phyloP scores from a whole-genome alignment of 1,284 basidiomycete species.

The Cryptococcus amylolentus region DNA sequence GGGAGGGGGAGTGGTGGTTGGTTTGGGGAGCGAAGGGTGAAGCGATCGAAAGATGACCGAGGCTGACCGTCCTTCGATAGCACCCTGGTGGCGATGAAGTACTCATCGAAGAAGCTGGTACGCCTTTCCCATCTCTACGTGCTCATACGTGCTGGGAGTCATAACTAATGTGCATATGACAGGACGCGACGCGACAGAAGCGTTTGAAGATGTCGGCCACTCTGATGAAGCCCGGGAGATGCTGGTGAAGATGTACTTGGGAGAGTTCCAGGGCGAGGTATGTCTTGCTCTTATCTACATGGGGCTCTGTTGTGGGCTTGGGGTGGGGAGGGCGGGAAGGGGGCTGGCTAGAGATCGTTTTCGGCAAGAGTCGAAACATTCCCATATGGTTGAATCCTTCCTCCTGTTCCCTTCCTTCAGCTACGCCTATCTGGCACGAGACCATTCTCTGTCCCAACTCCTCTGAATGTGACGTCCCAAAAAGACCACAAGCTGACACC shows the following conservation, averaged over 20 bases:
- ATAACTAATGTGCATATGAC: neutral
- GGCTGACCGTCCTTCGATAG: slow-evolving; percentile 50
- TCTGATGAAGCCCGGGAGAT: slow-evolving; percentile 95
- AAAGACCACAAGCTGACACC: neutral
- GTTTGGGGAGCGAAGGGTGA: neutral
- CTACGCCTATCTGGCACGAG: neutral
- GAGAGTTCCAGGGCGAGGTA: slow-evolving; percentile 67
- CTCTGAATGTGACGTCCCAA: no score
- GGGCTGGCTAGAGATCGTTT: neutral
- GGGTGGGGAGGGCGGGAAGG: neutral
- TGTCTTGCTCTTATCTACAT: slow-evolving; percentile 16
- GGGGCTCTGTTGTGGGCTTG: neutral
- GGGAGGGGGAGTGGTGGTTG: neutral
- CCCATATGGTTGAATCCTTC: neutral
- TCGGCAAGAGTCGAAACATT: neutral
- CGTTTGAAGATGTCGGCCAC: slow-evolving; percentile 99
- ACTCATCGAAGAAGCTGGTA: slow-evolving; percentile 84
- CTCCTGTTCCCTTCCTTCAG: neutral
- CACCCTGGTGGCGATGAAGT: slow-evolving; percentile 99
- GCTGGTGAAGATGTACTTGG: slow-evolving; percentile 70
- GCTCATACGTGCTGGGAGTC: neutral
- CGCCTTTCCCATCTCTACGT: slow-evolving; percentile 46
- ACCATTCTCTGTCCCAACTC: no score
- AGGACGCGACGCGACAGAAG: slow-evolving; percentile 89
- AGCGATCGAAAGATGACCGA: neutral